These are phyloP conservation scores for Gentiana straminea DNA, from an alignment of 257 asterid species.

Conservation along the genomic window DNA sequence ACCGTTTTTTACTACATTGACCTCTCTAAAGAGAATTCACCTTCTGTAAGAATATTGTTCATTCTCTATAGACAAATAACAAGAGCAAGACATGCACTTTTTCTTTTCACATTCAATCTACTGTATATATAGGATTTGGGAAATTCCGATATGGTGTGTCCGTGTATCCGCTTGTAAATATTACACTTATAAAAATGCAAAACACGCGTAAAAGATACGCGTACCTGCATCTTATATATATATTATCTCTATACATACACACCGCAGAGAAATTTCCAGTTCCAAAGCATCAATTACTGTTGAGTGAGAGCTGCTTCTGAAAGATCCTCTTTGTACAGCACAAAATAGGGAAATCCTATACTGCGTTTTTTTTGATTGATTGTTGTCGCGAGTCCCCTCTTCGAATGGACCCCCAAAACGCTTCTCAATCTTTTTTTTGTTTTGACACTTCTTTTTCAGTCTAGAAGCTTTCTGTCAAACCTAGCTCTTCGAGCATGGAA, in stretches of 20 bases:
- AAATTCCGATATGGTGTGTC: too few relatives aligned
- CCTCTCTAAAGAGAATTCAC: conserved; percentile 18
- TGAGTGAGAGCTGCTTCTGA: too few relatives aligned
- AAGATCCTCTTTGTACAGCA: conserved; percentile 50
- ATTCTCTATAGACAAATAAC: conserved; percentile 11
- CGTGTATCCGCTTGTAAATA: too few relatives aligned
- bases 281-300: too few relatives aligned
- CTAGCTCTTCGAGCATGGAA: conserved; percentile 26
- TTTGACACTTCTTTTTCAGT: conserved; percentile 7
- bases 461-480: conserved; percentile 7
- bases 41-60: conserved; percentile 20
- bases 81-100: too few relatives aligned
- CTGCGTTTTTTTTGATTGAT: conserved; percentile 17
- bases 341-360: conserved; percentile 24
- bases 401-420: conserved; percentile 79
- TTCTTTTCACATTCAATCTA: neutral
- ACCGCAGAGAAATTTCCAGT: too few relatives aligned
- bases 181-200: too few relatives aligned
- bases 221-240: too few relatives aligned
- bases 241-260: too few relatives aligned
- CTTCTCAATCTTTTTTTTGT: conserved; percentile 11
- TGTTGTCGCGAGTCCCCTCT: conserved; percentile 70
- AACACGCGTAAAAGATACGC: too few relatives aligned
- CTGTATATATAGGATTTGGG: too few relatives aligned
- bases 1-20: neutral